Evolutionary conservation across 2,329 filamentous ascomycete species (phyloP).

Genomic region (Akanthomyces lecanii): DNA sequence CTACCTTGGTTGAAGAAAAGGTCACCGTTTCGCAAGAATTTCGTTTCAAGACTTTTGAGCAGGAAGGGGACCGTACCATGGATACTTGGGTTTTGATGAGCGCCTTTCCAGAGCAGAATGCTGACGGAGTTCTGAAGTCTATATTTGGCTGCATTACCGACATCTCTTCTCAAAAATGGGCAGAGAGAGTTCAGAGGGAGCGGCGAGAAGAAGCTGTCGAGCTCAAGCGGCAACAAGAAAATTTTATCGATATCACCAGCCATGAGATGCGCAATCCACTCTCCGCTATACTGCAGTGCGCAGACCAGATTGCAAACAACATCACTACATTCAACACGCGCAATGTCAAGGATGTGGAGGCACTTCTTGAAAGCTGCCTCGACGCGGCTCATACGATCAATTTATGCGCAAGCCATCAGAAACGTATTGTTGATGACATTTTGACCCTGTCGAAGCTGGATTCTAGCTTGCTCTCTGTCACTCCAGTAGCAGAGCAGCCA

Average conservation of each 20-base stretch:
- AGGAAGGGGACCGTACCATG: slow-evolving; percentile 54
- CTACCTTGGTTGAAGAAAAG: slow-evolving; percentile 55
- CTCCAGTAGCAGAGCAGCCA: slow-evolving; percentile 66
- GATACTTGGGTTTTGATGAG: slow-evolving; percentile 77
- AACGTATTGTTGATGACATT: slow-evolving; percentile 65
- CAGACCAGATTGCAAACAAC: slow-evolving; percentile 62
- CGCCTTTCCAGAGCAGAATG: slow-evolving; percentile 67
- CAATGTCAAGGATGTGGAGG: slow-evolving; percentile 41
- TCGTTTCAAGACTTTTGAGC: slow-evolving; percentile 66
- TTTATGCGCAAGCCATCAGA: slow-evolving; percentile 74
- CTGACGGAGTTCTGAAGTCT: slow-evolving; percentile 61
- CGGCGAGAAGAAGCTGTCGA: slow-evolving; percentile 78
- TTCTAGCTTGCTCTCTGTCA: slow-evolving; percentile 65
- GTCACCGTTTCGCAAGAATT: slow-evolving; percentile 67
- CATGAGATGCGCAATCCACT: slow-evolving; percentile 76
- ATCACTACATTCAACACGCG: slow-evolving; percentile 40
- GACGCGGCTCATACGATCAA: slow-evolving; percentile 80
- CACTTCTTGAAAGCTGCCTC: slow-evolving; percentile 52
- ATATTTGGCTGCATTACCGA: slow-evolving; percentile 81
- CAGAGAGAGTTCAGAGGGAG: slow-evolving; percentile 72
- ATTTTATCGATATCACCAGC: slow-evolving; percentile 70
- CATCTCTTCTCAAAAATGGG: slow-evolving; percentile 81
- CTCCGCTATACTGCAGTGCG: slow-evolving; percentile 70
- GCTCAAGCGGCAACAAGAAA: slow-evolving; percentile 67
- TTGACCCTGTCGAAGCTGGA: slow-evolving; percentile 66